Evolutionary conservation across 2,329 filamentous ascomycete genomes (phyloP).

Genomic region (Sporothrix dimorphospora): DNA sequence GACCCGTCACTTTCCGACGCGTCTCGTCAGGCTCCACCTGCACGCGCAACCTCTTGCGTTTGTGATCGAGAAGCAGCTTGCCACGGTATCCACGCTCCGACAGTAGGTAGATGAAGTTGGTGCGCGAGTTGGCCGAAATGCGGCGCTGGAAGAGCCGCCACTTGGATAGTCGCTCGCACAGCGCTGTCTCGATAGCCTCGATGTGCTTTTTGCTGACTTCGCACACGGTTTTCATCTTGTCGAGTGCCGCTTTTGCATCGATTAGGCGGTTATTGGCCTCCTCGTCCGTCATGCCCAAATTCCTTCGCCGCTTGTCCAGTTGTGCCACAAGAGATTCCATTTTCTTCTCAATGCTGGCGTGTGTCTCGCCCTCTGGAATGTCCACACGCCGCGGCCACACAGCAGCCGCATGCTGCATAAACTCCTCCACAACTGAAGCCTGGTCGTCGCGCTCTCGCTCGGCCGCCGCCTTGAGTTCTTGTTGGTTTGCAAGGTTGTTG

Average conservation of each 20-base stretch:
- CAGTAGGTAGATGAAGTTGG: conserved; percentile 85
- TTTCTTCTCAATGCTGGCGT: conserved; percentile 57
- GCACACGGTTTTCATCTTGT: conserved; percentile 50
- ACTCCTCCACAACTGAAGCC: conserved; percentile 54
- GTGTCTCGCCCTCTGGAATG: conserved; percentile 67
- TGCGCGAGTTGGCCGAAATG: conserved; percentile 83
- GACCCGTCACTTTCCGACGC: conserved; percentile 67
- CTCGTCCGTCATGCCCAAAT: conserved; percentile 66
- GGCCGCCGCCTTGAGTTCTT: conserved; percentile 48
- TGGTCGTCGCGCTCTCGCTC: conserved; percentile 54
- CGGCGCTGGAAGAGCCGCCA: conserved; percentile 82
- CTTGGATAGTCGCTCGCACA: conserved; percentile 69
- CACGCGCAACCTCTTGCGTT: conserved; percentile 72
- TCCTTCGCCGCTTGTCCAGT: conserved; percentile 57
- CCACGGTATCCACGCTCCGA: conserved; percentile 89
- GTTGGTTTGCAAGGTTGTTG: conserved; percentile 53
- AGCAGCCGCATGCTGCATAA: conserved; percentile 56
- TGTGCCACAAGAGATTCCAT: conserved; percentile 60
- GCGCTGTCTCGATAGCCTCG: conserved; percentile 57
- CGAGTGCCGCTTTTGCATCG: conserved; percentile 45
- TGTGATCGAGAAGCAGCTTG: conserved; percentile 76
- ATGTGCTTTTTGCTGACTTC: conserved; percentile 49
- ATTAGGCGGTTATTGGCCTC: conserved; percentile 60
- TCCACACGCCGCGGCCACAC: conserved; percentile 60
- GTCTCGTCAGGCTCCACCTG: conserved; percentile 74